A percentile compares a stretch with the other conserved stretches of the same genome.
These are phyloP conservation scores for Tulasnella sp. DNA, from an alignment of 768 basidiomycete genomes.

Conservation along the genomic window DNA sequence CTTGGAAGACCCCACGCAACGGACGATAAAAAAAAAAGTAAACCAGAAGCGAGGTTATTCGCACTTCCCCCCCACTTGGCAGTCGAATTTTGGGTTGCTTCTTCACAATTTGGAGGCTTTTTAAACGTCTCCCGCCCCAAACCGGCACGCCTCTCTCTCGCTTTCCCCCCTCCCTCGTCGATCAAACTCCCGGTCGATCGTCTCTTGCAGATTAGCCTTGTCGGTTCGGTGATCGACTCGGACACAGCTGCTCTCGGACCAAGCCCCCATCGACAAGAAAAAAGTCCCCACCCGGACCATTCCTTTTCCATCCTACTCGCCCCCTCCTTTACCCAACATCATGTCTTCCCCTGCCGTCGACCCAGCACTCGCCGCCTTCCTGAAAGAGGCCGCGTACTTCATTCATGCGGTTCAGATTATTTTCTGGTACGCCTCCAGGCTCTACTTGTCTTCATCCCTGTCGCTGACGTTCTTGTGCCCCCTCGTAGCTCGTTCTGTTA, in stretches of 20 bases:
- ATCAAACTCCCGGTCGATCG: not conserved
- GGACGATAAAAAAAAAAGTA: constrained; percentile 1
- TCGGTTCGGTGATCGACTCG: not conserved
- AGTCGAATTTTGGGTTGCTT: not conserved
- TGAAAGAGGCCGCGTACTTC: constrained; percentile 16
- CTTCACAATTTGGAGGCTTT: not conserved
- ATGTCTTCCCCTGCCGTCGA: not conserved
- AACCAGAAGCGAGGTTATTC: not conserved
- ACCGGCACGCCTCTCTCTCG: not conserved
- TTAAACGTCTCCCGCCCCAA: not conserved
- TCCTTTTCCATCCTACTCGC: not conserved
- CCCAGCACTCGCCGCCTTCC: not conserved
- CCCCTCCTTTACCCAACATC: not conserved
- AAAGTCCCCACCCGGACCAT: not conserved
- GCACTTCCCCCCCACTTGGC: not conserved
- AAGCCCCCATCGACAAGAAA: not conserved
- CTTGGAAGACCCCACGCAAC: not conserved
- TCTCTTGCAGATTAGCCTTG: not conserved
- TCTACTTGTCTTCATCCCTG: not conserved
- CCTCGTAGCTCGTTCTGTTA: not conserved
- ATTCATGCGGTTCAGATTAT: not conserved
- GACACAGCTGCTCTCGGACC: not conserved
- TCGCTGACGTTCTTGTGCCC: not conserved
- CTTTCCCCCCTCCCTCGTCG: not conserved
- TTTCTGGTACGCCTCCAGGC: not conserved